Evolutionary conservation across 1,284 basidiomycete species (phyloP).

Genomic region (Trichosporon inkin): DNA sequence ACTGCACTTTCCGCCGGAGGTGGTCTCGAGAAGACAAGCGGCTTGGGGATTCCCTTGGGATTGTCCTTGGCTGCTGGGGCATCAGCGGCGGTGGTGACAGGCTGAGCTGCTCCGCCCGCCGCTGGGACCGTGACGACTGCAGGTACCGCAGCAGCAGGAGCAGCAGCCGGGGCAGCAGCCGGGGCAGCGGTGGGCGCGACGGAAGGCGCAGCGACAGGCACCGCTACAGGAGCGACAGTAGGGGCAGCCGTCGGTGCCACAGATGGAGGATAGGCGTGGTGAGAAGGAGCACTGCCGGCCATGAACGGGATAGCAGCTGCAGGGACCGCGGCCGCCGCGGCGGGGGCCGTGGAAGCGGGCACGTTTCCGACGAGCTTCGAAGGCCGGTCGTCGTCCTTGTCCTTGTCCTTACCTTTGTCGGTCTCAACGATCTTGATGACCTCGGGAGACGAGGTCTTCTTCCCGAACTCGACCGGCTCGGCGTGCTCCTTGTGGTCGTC

Average conservation of each 20-base stretch:
- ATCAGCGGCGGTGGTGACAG: neutral
- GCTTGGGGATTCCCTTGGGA: neutral
- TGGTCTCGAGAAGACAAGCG: neutral
- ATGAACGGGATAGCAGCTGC: neutral
- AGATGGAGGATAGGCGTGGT: neutral
- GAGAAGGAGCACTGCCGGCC: neutral
- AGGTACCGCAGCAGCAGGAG: neutral
- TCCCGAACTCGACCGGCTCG: conserved; percentile 1
- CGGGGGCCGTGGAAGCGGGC: neutral
- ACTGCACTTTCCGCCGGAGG: neutral
- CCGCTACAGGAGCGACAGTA: neutral
- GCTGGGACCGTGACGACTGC: neutral
- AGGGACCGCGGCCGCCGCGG: neutral
- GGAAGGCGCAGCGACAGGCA: neutral
- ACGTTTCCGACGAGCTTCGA: neutral
- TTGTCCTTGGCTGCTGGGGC: neutral
- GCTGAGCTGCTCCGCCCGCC: neutral
- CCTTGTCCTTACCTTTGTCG: neutral
- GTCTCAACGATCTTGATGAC: conserved; percentile 5
- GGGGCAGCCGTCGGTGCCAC: neutral
- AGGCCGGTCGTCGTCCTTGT: neutral
- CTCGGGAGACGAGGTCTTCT: neutral
- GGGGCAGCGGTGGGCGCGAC: neutral
- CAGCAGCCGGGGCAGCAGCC: neutral
- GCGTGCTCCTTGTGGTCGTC: conserved; percentile 6